phyloP scores from a whole-genome alignment of 2,329 filamentous ascomycete genomes.

The Aspergillus piperis region DNA sequence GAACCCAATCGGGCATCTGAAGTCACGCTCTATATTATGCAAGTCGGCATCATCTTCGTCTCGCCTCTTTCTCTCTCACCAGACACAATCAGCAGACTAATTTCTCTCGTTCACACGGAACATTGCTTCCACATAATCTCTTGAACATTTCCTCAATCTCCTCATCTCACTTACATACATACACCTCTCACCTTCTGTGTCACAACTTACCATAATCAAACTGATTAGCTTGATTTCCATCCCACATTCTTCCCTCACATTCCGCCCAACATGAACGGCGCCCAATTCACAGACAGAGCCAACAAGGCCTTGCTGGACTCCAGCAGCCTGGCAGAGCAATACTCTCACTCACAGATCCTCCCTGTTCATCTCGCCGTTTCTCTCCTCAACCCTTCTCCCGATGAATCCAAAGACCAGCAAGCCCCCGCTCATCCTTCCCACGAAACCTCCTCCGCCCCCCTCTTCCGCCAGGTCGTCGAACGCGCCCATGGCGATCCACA shows the following conservation, averaged over 20 bases:
- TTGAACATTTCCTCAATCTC: too few species aligned
- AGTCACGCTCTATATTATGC: background rate
- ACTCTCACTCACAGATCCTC: slow-evolving; percentile 85
- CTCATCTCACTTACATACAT: too few species aligned
- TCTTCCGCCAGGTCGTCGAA: slow-evolving; percentile 94
- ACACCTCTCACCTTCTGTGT: too few species aligned
- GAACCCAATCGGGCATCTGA: slow-evolving; percentile 21
- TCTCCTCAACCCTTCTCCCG: slow-evolving; percentile 48
- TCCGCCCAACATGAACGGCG: slow-evolving; percentile 39
- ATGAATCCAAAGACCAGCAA: slow-evolving; percentile 77
- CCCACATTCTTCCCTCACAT: background rate
- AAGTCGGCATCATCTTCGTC: background rate
- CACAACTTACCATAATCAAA: too few species aligned
- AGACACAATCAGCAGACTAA: background rate
- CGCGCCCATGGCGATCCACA: slow-evolving; percentile 91
- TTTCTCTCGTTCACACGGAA: too few species aligned
- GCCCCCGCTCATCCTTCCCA: slow-evolving; percentile 64
- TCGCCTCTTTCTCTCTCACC: background rate
- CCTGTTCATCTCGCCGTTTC: slow-evolving; percentile 80
- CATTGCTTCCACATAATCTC: too few species aligned
- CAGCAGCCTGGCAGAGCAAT: slow-evolving; percentile 83
- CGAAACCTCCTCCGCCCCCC: slow-evolving; percentile 63
- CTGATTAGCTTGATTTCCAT: too few species aligned
- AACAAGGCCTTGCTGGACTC: slow-evolving; percentile 88
- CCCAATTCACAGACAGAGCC: slow-evolving; percentile 87